phyloP scores from a whole-genome alignment of 805 yeast species.

The Wickerhamiella vanderwaltii region DNA sequence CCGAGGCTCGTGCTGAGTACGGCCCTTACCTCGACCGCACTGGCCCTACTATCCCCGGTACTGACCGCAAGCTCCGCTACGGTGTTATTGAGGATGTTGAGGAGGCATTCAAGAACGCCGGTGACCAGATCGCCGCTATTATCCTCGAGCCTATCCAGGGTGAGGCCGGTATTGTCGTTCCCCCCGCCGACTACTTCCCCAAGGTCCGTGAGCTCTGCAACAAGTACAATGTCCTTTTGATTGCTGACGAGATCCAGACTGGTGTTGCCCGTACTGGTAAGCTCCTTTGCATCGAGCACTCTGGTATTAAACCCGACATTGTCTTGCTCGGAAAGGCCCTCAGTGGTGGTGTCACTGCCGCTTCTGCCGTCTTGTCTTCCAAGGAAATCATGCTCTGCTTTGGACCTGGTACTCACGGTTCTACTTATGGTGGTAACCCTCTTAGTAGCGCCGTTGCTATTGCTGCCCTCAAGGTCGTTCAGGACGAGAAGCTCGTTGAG shows the following conservation, averaged over 20 bases:
- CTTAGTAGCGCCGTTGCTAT: constrained; percentile 84
- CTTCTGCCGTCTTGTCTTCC: constrained; percentile 83
- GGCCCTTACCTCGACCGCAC: constrained; percentile 83
- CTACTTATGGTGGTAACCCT: constrained; percentile 97
- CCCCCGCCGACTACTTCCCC: constrained; percentile 68
- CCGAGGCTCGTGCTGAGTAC: constrained; percentile 75
- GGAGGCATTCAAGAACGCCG: constrained; percentile 55
- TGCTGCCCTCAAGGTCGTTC: constrained; percentile 83
- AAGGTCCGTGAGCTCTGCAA: constrained; percentile 64
- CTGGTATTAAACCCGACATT: constrained; percentile 74
- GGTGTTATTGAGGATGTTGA: constrained; percentile 81
- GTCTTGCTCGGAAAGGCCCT: constrained; percentile 87
- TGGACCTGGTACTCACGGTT: constrained; percentile 94
- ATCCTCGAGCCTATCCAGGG: constrained; percentile 95
- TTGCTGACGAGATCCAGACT: constrained; percentile 95
- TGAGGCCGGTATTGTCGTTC: constrained; percentile 96
- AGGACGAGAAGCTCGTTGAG: constrained; percentile 74
- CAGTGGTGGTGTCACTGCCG: constrained; percentile 90
- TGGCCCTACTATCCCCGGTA: constrained; percentile 76
- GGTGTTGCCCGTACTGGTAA: constrained; percentile 97
- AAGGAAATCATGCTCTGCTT: constrained; percentile 77
- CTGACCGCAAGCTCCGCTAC: constrained; percentile 55
- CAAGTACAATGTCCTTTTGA: constrained; percentile 72
- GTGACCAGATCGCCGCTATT: constrained; percentile 82
- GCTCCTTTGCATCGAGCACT: constrained; percentile 83